phyloP scores from a whole-genome alignment of 768 basidiomycete genomes.

The Candolleomyces efflorescens region DNA sequence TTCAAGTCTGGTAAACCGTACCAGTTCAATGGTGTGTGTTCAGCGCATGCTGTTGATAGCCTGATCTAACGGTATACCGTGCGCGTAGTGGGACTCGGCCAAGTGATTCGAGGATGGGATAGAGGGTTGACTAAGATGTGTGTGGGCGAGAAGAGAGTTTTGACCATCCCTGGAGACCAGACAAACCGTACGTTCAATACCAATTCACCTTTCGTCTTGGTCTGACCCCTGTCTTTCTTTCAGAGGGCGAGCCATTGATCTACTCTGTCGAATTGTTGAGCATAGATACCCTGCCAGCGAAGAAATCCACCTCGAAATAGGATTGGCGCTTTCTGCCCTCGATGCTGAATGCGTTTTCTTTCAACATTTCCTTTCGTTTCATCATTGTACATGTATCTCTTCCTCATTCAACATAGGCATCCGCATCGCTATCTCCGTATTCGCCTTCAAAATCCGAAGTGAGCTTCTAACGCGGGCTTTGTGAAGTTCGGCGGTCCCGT shows the following conservation, averaged over 20 bases:
- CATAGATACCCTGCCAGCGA: not conserved
- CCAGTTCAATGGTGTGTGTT: not conserved
- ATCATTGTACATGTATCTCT: too few relatives aligned
- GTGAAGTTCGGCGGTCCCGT: too few relatives aligned
- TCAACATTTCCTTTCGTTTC: too few relatives aligned
- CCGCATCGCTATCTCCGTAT: too few relatives aligned
- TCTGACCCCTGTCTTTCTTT: not conserved
- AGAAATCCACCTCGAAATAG: not conserved
- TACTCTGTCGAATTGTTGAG: not conserved
- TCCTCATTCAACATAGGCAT: too few relatives aligned
- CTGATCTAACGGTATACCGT: not conserved
- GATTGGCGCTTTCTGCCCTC: not conserved
- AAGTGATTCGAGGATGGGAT: constrained; percentile 1
- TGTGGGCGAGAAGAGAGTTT: not conserved
- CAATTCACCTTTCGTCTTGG: not conserved
- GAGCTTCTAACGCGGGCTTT: too few relatives aligned
- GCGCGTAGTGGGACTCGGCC: not conserved
- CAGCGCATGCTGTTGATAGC: not conserved
- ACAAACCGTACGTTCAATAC: not conserved
- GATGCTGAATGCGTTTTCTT: too few relatives aligned
- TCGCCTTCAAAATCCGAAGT: too few relatives aligned
- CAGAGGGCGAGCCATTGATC: not conserved
- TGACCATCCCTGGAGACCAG: not conserved
- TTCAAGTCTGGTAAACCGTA: constrained; percentile 1
- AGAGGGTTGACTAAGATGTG: not conserved